Base-by-base conservation (phyloP, 805 yeast genomes). In the Metschnikowia dekortorum region DNA sequence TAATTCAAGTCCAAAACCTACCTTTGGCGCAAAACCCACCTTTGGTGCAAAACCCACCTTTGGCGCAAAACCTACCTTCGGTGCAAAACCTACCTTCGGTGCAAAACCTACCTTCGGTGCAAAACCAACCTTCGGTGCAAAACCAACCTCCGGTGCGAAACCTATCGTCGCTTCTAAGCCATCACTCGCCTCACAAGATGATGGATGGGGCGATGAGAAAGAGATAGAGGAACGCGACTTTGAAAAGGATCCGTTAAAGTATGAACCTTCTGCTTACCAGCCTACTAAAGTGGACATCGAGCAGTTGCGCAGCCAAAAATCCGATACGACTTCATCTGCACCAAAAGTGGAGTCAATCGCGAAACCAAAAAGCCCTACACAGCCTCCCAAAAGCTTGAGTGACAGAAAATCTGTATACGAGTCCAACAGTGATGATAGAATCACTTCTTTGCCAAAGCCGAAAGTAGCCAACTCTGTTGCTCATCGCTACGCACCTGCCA, bases 201-300 rank as follows among this genome's bases (percentile, higher is more conserved):
- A 83, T 50, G 91, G 80, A 52, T 87, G 92, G 90, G 88, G 81
- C 51, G 87, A 81, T 47, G 87, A 82, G 58, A 78, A 75, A 50
- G 84, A 78, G 61, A 67, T 78, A 41, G 74, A 78, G 61, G 83
- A 74, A 50, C 70, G 84, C 60, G 84, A 81, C 57, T 78, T 80
- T 56, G 55, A 65, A 8, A 60, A 74, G 52, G 70, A 73, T 47
- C 84, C 84, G 14, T 69, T 81, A 54, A 74, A 76, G 53, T 72
- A 72, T 50, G 75, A 77, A 14, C 81, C 85, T 26, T 74, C 85
- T 16, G 80, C 88, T n/a, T 83, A 83, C 65, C 78, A 76, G 61
- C 87, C 87, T 13, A 78, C 85, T 34, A 81, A 81, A 60, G 87
- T 83, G 38, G 78, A 84, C 59, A 78, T 82, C 49, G 73, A 72